Base-by-base conservation (phyloP, 2,329 filamentous ascomycete species). In the Calcarisporium arbuscula region DNA sequence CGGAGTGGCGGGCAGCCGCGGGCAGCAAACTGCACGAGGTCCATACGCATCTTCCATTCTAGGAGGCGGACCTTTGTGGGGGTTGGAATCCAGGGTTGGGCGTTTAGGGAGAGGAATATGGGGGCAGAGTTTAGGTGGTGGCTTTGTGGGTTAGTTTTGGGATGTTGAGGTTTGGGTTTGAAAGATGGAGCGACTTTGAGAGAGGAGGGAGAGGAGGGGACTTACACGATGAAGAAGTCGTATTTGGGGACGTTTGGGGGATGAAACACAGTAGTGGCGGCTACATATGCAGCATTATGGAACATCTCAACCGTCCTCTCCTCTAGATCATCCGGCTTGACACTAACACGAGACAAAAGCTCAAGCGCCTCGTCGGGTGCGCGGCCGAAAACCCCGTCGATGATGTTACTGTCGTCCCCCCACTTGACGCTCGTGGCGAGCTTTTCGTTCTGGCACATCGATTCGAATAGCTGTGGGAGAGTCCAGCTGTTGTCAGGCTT, bases 21-120 rank as follows among this genome's bases (percentile, higher is more conserved):
- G 2, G 81, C 83, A 1, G 80, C 74, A 54, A 94, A 95, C 59
- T 87, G 68, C 6, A 80, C 51, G 6, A 94, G 62, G 52, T 92
- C 85, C 46, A 80, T 60, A 27, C 87, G 76, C 32, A 80, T 83
- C 58, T 94, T 94, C 75, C 80, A 89, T 57, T 92, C 83, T 7
- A 95, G 65, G 0, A 95, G 61, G 6, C 85, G 77, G 10, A 69
- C 64, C 52, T 89, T 90, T 30, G 66, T 64, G 7, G 67, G 64
- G 1, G 60, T 51, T 0, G 76, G 66, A 28, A 88, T 66, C 72
- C 74, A 92, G 23, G 66, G 44, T 44, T 70, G 70, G 9, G 62
- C 61, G 50, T 80, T 71, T 53, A 95, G 70, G 7, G 68, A 65
- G 44, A 85, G 70, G 63, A 90, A 92, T 45, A 94, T 77, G n/a